phyloP scores from a whole-genome alignment of 805 yeast species.

The Candida oleophila region DNA sequence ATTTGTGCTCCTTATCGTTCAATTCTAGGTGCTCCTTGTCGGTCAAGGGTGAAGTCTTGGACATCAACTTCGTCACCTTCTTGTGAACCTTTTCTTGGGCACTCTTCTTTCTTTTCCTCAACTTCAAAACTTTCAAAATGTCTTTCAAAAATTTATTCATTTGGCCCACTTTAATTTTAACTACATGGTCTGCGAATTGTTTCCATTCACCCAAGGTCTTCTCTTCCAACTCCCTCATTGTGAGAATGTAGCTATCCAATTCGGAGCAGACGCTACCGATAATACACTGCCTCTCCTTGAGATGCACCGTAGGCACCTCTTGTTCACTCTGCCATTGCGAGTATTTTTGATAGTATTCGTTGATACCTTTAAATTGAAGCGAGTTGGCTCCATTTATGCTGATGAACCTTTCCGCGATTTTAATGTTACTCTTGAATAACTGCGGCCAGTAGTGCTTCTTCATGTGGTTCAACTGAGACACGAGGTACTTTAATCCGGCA shows the following conservation, averaged over 20 bases:
- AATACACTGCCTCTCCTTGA: slow-evolving; percentile 29
- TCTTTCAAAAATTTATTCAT: slow-evolving; percentile 38
- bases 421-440: slow-evolving; percentile 31
- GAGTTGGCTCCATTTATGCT: slow-evolving; percentile 33
- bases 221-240: slow-evolving; percentile 19
- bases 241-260: slow-evolving; percentile 21
- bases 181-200: slow-evolving; percentile 19
- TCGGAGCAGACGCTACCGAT: slow-evolving; percentile 25
- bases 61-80: slow-evolving; percentile 37
- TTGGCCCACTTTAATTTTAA: slow-evolving; percentile 34
- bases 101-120: slow-evolving; percentile 43
- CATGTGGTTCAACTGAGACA: slow-evolving; percentile 22
- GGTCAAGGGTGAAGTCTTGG: slow-evolving; percentile 27
- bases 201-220: slow-evolving; percentile 21
- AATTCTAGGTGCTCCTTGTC: slow-evolving; percentile 40
- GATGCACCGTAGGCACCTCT: slow-evolving; percentile 34
- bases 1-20: slow-evolving; percentile 25
- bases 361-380: slow-evolving; percentile 34
- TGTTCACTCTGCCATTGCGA: slow-evolving; percentile 25
- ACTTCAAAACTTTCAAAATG: slow-evolving; percentile 39
- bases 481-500: slow-evolving; percentile 44
- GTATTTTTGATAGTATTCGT: slow-evolving; percentile 27
- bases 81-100: slow-evolving; percentile 38
- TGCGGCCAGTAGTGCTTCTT: slow-evolving; percentile 26
- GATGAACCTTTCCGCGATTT: slow-evolving; percentile 27